Evolutionary conservation across 2,329 filamentous ascomycete genomes (phyloP).

Genomic region (Aspergillus sp.): DNA sequence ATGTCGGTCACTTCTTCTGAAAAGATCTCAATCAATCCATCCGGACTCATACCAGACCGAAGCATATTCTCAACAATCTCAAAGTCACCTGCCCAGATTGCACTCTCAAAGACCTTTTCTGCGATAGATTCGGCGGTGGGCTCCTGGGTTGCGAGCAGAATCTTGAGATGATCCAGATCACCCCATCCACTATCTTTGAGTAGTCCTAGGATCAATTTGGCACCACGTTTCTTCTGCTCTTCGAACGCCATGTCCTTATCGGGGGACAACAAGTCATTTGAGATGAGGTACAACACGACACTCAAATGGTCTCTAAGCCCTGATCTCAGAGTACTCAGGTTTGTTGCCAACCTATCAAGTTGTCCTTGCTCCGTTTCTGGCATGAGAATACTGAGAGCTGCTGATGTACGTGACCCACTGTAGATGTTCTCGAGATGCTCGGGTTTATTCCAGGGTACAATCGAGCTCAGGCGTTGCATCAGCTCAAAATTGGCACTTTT

Average conservation of each 20-base stretch:
- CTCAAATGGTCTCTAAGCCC: neutral
- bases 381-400: slow-evolving; percentile 21
- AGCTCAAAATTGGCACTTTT: slow-evolving; percentile 1
- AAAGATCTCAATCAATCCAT: slow-evolving; percentile 4
- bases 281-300: slow-evolving; percentile 16
- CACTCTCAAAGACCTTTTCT: slow-evolving; percentile 19
- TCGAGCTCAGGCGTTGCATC: slow-evolving; percentile 9
- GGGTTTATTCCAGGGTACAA: slow-evolving; percentile 19
- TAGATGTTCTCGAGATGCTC: slow-evolving; percentile 7
- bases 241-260: too few relatives aligned
- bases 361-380: slow-evolving; percentile 14
- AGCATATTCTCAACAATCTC: slow-evolving; percentile 2
- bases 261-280: slow-evolving; percentile 17
- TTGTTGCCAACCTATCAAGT: neutral
- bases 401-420: slow-evolving; percentile 16
- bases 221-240: too few relatives aligned
- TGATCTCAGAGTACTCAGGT: neutral
- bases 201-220: neutral
- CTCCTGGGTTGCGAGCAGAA: slow-evolving; percentile 10
- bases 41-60: neutral
- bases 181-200: slow-evolving; percentile 8
- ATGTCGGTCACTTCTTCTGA: neutral
- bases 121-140: slow-evolving; percentile 21
- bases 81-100: slow-evolving; percentile 2
- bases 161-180: neutral